phyloP scores from a whole-genome alignment of 768 basidiomycete genomes.

The Rhodotorula paludigena region DNA sequence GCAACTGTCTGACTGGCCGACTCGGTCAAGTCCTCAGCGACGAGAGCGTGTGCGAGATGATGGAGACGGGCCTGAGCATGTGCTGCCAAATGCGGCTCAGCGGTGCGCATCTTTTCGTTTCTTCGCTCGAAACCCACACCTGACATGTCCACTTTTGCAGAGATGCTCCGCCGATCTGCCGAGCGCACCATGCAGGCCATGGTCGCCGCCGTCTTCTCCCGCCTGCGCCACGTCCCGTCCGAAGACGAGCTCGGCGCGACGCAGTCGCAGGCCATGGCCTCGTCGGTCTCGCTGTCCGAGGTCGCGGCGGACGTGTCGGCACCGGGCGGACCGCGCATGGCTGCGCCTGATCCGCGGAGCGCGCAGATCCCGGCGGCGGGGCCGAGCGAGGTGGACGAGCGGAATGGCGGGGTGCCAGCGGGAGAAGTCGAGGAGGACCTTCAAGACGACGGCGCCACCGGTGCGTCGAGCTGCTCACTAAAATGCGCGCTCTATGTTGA shows the following conservation, averaged over 20 bases:
- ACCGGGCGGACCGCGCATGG: conserved; percentile 18
- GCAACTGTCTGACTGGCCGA: conserved; percentile 47
- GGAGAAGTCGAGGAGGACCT: not conserved
- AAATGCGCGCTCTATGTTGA: not conserved
- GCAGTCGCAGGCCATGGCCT: conserved; percentile 2
- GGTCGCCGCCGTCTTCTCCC: conserved; percentile 72
- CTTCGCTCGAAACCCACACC: conserved; percentile 9
- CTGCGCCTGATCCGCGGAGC: conserved; percentile 41
- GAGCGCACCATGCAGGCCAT: conserved; percentile 84
- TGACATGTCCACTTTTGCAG: conserved; percentile 49
- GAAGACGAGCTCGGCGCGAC: conserved; percentile 19
- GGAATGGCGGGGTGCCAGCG: not conserved
- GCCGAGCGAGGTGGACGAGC: not conserved
- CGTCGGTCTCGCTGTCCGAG: conserved; percentile 11
- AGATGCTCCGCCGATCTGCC: conserved; percentile 77
- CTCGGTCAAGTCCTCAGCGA: conserved; percentile 75
- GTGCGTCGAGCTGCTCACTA: no score
- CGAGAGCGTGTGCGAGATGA: conserved; percentile 93
- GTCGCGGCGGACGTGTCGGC: conserved; percentile 21
- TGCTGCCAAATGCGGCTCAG: conserved; percentile 95
- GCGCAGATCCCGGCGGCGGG: conserved; percentile 34
- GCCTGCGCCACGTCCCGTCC: conserved; percentile 50
- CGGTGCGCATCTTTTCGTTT: conserved; percentile 58
- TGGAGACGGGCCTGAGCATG: conserved; percentile 93
- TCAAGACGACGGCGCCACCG: not conserved